Base-by-base conservation (phyloP, 169 alveolate species). In the Cryptosporidium ubiquitum region DNA sequence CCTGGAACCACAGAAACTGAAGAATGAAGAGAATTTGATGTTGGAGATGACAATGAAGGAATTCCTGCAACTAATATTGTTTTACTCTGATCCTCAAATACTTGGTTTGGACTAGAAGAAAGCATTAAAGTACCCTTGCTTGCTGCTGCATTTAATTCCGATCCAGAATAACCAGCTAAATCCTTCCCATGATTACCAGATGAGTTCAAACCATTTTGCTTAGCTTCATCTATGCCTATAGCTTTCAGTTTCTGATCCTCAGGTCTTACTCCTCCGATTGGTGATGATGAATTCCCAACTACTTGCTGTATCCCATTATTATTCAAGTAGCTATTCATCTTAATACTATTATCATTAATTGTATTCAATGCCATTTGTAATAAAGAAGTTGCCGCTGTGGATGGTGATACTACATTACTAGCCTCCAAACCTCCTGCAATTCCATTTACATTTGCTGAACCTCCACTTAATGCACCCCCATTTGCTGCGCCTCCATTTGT, bases 281-380 rank as follows among this genome's bases (percentile, higher is more conserved):
- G 6, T 47, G 16, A 47, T 14, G n/a, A 20, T 47, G 9, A n/a
- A 47, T 47, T 16, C 23, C 55, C 55, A 47, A 3, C 42, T 3
- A 5, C 42, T 37, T 44, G 52, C 16, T 44, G 14, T 44, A 47
- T 12, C 55, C 55, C 55, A 47, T 52, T 52, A 47, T 52, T 52
- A 57, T 60, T 74, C 18, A 52, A 23, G n/a, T 35, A 60, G 26
- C 33, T 60, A 26, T 74, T 74, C 14, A 57, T 74, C 37, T 74
- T 74, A 57, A 57, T 74, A 60, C 57, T 58, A 74, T 74, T 74
- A 60, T 74, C 71, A 57, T 74, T 74, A 51, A 74, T 74, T 18
- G 86, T 57, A 37, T 74, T 74, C 44, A 74, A 74, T 5, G 86
- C 86, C 31, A 74, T 74, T 57, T 74, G 86, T 20, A 74, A 31